Percentiles rank a stretch among this genome's conserved stretches.
These are phyloP conservation scores for Paraurostyla sp. DNA, from an alignment of 73 alveolate genomes.

Conservation along the genomic window DNA sequence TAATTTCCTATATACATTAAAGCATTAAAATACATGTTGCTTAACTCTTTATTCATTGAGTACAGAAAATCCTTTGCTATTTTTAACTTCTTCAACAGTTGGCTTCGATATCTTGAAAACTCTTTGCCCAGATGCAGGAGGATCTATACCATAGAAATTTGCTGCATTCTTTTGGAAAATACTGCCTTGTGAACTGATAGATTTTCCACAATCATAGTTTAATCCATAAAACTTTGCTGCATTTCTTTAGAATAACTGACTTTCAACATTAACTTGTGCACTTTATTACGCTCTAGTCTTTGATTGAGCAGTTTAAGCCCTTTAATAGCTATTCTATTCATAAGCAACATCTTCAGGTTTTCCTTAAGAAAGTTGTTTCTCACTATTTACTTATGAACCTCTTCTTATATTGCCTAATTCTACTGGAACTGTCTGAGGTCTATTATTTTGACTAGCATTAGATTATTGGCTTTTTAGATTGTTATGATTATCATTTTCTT, in stretches of 20 bases:
- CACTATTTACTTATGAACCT: slow-evolving; percentile 9
- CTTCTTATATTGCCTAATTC: neutral
- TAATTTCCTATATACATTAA: slow-evolving; percentile 1
- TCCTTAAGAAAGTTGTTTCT: neutral
- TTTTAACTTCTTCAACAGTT: slow-evolving; percentile 22
- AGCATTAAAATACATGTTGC: slow-evolving; percentile 16
- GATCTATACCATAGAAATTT: slow-evolving; percentile 43
- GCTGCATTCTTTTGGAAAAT: slow-evolving; percentile 65
- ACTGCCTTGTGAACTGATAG: slow-evolving; percentile 9
- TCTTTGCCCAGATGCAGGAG: slow-evolving; percentile 9
- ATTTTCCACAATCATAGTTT: slow-evolving; percentile 35
- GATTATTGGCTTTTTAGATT: neutral
- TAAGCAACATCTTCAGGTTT: neutral
- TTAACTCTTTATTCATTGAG: slow-evolving; percentile 51
- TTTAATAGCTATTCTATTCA: too few relatives aligned
- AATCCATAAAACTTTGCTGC: slow-evolving; percentile 66
- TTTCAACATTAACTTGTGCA: neutral
- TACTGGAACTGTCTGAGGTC: slow-evolving; percentile 14
- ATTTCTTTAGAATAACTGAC: slow-evolving; percentile 31
- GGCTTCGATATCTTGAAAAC: slow-evolving; percentile 27
- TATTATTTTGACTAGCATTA: neutral
- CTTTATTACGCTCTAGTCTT: neutral
- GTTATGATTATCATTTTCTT: neutral
- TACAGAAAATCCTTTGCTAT: slow-evolving; percentile 55
- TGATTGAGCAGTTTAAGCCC: neutral